Percentiles rank a stretch among this genome's conserved stretches.
These are phyloP conservation scores for Umbelopsis vinacea DNA, from an alignment of 192 early-diverging fungal genomes.

Conservation along the genomic window DNA sequence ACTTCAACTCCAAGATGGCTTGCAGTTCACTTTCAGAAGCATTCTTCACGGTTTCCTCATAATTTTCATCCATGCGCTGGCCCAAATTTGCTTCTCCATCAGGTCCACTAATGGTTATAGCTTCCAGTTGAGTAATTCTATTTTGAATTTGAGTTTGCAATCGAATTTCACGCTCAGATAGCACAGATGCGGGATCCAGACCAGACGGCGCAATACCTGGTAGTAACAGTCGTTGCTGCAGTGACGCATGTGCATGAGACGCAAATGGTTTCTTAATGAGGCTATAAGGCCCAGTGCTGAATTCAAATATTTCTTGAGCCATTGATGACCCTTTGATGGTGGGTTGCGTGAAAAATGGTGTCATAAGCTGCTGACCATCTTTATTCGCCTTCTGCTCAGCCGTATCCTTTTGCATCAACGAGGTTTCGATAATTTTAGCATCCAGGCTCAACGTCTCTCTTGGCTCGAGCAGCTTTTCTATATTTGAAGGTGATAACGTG, in stretches of 20 bases:
- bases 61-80: conserved; percentile 41
- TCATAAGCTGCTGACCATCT: conserved; percentile 28
- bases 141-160: conserved; percentile 67
- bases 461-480: conserved; percentile 1
- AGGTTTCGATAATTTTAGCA: conserved; percentile 16
- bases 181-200: conserved; percentile 77
- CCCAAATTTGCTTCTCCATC: conserved; percentile 51
- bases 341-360: conserved; percentile 13
- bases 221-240: conserved; percentile 70
- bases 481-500: conserved; percentile 47
- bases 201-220: conserved; percentile 74
- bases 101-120: conserved; percentile 63
- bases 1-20: conserved; percentile 85
- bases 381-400: conserved; percentile 5
- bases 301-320: conserved; percentile 7
- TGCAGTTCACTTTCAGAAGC: conserved; percentile 65
- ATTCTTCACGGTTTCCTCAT: conserved; percentile 34
- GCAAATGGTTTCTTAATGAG: conserved; percentile 7
- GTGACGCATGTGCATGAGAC: conserved; percentile 52
- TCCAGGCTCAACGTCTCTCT: not conserved
- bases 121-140: conserved; percentile 75
- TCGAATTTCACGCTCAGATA: conserved; percentile 76
- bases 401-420: conserved; percentile 6
- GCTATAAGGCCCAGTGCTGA: not conserved
- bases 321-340: conserved; percentile 6